Evolutionary conservation across 2,329 filamentous ascomycete species (phyloP).

Genomic region (Pochonia chlamydosporia): DNA sequence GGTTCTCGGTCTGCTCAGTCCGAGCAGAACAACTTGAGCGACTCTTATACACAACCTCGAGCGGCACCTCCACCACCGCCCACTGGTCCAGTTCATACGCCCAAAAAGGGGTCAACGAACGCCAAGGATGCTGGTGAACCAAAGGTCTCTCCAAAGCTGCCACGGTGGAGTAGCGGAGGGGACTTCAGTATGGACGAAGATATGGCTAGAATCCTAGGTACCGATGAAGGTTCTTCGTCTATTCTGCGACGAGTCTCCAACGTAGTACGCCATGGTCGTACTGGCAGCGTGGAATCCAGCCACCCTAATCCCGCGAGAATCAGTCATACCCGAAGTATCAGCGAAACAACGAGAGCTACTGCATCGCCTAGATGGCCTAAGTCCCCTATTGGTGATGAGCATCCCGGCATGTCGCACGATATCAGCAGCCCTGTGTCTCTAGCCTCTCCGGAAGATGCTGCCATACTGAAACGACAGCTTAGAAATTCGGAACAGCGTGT

Average conservation of each 20-base stretch:
- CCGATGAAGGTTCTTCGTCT: conserved; percentile 70
- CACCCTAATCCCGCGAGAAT: conserved; percentile 28
- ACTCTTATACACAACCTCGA: conserved; percentile 54
- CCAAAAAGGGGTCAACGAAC: conserved; percentile 42
- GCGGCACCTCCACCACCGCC: conserved; percentile 45
- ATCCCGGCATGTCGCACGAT: conserved; percentile 41
- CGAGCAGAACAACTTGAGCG: conserved; percentile 26
- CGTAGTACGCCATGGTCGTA: conserved; percentile 86
- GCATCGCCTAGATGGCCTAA: conserved; percentile 65
- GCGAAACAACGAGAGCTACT: conserved; percentile 59
- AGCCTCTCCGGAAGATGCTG: conserved; percentile 59
- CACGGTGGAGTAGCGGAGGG: conserved; percentile 71
- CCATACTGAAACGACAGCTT: conserved; percentile 67
- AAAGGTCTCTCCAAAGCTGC: conserved; percentile 59
- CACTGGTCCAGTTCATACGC: conserved; percentile 23
- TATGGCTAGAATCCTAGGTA: conserved; percentile 80
- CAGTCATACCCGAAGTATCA: conserved; percentile 56
- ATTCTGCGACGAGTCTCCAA: conserved; percentile 88
- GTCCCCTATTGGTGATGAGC: conserved; percentile 56
- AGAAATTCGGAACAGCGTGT: conserved; percentile 78
- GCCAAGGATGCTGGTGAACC: conserved; percentile 34
- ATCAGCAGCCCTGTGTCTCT: conserved; percentile 68
- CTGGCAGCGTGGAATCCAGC: conserved; percentile 66
- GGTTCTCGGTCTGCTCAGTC: conserved; percentile 1
- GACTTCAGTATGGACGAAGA: conserved; percentile 96